These are phyloP conservation scores for Calonectria henricotiae DNA, from an alignment of 2,329 filamentous ascomycete genomes.

Conservation along the genomic window DNA sequence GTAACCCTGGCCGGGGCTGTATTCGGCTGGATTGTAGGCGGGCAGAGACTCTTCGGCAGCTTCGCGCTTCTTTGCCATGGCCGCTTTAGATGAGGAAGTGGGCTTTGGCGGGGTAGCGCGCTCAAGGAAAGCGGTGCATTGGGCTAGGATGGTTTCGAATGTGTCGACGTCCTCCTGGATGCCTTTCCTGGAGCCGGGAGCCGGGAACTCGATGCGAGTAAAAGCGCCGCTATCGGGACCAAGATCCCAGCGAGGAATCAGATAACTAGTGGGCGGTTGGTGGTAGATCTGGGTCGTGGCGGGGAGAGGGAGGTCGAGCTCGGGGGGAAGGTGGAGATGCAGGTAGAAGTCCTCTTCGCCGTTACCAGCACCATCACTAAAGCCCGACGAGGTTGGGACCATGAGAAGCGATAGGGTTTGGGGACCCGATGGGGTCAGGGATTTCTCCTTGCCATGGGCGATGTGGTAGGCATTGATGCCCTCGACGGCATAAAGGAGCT, in stretches of 20 bases:
- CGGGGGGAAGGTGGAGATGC: constrained; percentile 93
- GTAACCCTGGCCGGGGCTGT: constrained; percentile 85
- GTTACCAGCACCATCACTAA: constrained; percentile 72
- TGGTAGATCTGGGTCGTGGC: constrained; percentile 98
- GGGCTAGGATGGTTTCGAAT: constrained; percentile 97
- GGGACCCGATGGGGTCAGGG: constrained; percentile 87
- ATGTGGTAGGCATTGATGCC: constrained; percentile 95
- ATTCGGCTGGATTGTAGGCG: constrained; percentile 87
- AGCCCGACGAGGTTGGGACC: constrained; percentile 91
- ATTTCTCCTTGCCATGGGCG: constrained; percentile 86
- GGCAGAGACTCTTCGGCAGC: constrained; percentile 66
- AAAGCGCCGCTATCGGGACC: constrained; percentile 92
- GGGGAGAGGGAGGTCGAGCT: constrained; percentile 93
- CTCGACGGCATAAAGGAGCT: constrained; percentile 80
- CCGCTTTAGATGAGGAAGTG: constrained; percentile 55
- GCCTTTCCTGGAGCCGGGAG: constrained; percentile 78
- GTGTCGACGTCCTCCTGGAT: constrained; percentile 95
- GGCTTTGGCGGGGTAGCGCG: constrained; percentile 77
- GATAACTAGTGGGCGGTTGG: constrained; percentile 91
- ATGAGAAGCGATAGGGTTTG: constrained; percentile 95
- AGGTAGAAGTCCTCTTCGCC: constrained; percentile 96
- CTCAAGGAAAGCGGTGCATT: constrained; percentile 96
- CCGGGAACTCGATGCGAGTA: constrained; percentile 92
- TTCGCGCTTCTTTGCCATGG: constrained; percentile 61
- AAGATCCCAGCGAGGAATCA: constrained; percentile 96